Conservation (phyloP, 2,329 filamentous ascomycete genomes). For the Colletotrichum falcatum region DNA sequence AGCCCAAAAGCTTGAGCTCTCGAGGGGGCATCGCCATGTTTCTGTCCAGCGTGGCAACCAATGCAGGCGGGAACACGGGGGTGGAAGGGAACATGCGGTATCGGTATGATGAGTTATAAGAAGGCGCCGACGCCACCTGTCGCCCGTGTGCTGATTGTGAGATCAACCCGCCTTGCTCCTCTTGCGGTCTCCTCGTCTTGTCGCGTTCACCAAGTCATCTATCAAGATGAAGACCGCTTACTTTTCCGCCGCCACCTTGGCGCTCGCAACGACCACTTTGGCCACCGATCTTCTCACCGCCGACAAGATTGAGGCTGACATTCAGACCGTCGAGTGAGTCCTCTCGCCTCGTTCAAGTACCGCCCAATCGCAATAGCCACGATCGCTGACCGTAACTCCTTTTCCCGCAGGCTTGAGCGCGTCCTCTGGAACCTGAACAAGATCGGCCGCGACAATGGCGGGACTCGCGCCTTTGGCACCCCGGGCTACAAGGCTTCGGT, state of each 20-base stretch:
- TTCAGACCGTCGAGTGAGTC: conserved; percentile 53
- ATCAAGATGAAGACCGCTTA: conserved; percentile 37
- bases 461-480: conserved; percentile 64
- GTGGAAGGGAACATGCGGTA: not conserved
- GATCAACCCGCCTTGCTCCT: conserved; percentile 16
- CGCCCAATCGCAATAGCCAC: not conserved
- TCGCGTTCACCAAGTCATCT: not conserved
- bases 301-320: conserved; percentile 55
- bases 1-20: conserved; percentile 25
- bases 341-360: not conserved
- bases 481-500: conserved; percentile 64
- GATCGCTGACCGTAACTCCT: not conserved
- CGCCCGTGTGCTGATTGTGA: not conserved
- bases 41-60: conserved; percentile 9
- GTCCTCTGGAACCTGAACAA: conserved; percentile 61
- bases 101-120: conserved; percentile 9
- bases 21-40: not conserved
- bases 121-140: not conserved
- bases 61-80: not conserved
- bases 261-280: conserved; percentile 26
- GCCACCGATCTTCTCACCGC: conserved; percentile 50
- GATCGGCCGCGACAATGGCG: conserved; percentile 61
- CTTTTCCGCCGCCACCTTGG: conserved; percentile 30
- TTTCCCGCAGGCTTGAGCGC: conserved; percentile 54
- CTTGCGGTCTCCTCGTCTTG: conserved; percentile 21